phyloP scores from a whole-genome alignment of 208 protist genomes.

The Wallacemonas collosoma region DNA sequence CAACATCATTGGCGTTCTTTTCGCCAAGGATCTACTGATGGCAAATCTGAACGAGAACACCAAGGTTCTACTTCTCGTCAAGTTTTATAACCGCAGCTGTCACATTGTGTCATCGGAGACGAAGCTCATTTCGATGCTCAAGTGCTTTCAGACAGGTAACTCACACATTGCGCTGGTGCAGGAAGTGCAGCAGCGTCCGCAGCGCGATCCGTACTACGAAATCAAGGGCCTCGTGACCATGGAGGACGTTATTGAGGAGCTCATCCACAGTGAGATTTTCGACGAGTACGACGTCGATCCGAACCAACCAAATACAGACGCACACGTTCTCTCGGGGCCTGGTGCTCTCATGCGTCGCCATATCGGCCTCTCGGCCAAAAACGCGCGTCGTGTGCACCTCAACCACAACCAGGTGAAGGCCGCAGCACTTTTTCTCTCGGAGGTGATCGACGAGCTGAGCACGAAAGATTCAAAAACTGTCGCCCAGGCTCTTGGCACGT shows the following conservation, averaged over 20 bases:
- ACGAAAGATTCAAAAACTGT: constrained; percentile 52
- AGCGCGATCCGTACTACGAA: constrained; percentile 95
- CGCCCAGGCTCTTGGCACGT: constrained; percentile 52
- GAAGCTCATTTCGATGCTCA: constrained; percentile 94
- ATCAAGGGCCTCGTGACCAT: constrained; percentile 96
- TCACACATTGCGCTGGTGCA: constrained; percentile 94
- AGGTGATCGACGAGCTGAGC: constrained; percentile 77
- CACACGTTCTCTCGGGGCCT: constrained; percentile 7
- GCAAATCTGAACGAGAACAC: constrained; percentile 94
- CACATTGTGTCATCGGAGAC: constrained; percentile 89
- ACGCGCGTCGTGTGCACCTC: constrained; percentile 69
- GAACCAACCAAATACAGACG: constrained; percentile 19
- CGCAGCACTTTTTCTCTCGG: constrained; percentile 78
- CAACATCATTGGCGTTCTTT: constrained; percentile 93
- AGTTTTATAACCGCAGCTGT: constrained; percentile 93
- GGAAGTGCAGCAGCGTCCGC: constrained; percentile 85
- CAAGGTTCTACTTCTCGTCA: constrained; percentile 90
- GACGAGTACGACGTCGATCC: constrained; percentile 95
- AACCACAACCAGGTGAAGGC: constrained; percentile 87
- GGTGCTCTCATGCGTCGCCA: constrained; percentile 45
- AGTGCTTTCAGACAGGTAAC: constrained; percentile 94
- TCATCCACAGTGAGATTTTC: constrained; percentile 97
- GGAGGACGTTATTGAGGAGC: constrained; percentile 97
- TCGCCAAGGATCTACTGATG: constrained; percentile 95
- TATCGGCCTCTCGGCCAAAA: constrained; percentile 78